Evolutionary conservation across 495 filamentous ascomycete species (phyloP), one percentile per base, ranked within the genome.

Genomic region (Penicillium simplicissimum): DNA sequence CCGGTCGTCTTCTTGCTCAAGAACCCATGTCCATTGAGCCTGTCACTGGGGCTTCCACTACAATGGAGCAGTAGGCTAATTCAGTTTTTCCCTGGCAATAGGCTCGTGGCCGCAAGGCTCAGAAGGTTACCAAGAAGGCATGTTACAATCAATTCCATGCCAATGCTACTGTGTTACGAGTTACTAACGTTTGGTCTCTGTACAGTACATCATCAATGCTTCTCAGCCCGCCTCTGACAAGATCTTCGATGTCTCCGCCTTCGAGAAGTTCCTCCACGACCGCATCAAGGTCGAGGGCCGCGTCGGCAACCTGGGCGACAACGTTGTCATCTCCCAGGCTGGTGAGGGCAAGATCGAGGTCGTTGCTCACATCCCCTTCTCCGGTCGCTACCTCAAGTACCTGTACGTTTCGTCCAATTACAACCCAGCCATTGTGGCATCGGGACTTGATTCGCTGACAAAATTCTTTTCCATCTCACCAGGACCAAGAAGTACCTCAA

Each of bases 401-500:
- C 81, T 98, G 94, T 97, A 82, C 67, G 93, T 67, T 35, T 47
- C 42, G 4, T 45, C 7, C 25, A 1, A 14, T 23, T 3, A 19
- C 17, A 9, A 56, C 52, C 15, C 52, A 47, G 9, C 0, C 7
- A 14, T 42, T 1, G 15, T 33, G 36, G 4, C 17, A 17, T 21
- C 51, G 2, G 25, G 40, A 57, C 51, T 48, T 40, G 59, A 11
- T 19, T 55, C 31, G 33, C 55, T 66, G 59, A 68, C 62, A 35
- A 56, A 66, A 19, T 5, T 25, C 2, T 54, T 60, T 51, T 55
- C 55, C 3, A 40, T 35, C 43, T 31, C 31, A 11, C 31, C 67
- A 97, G 93, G 79, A 98, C 95, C 77, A 98, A 98, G 91, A 98
- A 98, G 85, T 98, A 96, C 89, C 90, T 98, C 79, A 98, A 98